Conservation (phyloP, 768 basidiomycete genomes). For the Calocybe cyanea region DNA sequence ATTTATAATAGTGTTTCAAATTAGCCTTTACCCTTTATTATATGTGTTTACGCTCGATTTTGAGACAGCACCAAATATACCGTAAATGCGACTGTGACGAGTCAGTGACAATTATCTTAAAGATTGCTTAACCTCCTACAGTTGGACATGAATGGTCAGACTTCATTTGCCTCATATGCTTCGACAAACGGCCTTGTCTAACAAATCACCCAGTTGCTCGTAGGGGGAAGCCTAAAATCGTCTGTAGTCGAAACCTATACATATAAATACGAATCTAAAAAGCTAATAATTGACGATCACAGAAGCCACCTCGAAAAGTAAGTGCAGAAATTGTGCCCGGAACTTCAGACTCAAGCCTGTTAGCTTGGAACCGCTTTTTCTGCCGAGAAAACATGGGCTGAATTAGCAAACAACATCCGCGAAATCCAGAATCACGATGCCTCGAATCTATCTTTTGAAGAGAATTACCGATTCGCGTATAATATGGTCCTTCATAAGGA, state of each 20-base stretch:
- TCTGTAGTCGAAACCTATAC: constrained; percentile 27
- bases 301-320: constrained; percentile 50
- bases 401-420: constrained; percentile 78
- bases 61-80: too few relatives aligned
- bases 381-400: constrained; percentile 81
- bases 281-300: neutral
- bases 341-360: constrained; percentile 1
- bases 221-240: constrained; percentile 42
- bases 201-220: constrained; percentile 25
- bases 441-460: constrained; percentile 73
- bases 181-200: neutral
- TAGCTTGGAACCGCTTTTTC: constrained; percentile 75
- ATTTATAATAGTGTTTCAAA: constrained; percentile 3
- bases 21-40: neutral
- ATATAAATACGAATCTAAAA: constrained; percentile 6
- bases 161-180: neutral
- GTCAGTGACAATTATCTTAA: too few relatives aligned
- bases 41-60: too few relatives aligned
- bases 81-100: too few relatives aligned
- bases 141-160: constrained; percentile 10
- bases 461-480: constrained; percentile 21
- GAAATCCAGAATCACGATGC: constrained; percentile 97
- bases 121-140: too few relatives aligned
- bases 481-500: constrained; percentile 21
- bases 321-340: neutral